A percentile compares a stretch with the other conserved stretches of the same genome.
Conservation (phyloP, 257 asterid species). For the Scutellaria galericulata region DNA sequence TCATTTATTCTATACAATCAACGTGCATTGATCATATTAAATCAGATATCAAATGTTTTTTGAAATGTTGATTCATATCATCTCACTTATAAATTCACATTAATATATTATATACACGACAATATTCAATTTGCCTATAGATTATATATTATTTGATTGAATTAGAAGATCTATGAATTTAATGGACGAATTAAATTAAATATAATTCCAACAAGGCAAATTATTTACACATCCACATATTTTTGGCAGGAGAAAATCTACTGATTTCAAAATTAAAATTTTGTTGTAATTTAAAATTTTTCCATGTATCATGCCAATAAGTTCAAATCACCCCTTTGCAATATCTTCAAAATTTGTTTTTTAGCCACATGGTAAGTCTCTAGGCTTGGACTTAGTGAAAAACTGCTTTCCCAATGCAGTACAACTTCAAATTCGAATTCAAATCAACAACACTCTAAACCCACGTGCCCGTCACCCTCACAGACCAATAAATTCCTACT, state of each 20-base stretch:
- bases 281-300: neutral
- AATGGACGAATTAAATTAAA: neutral
- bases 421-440: constrained; percentile 57
- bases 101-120: neutral
- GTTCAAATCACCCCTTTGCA: constrained; percentile 11
- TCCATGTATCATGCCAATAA: constrained; percentile 6
- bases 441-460: constrained; percentile 40
- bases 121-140: neutral
- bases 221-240: neutral
- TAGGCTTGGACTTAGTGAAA: constrained; percentile 35
- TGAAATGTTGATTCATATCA: too few species aligned
- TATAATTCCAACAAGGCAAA: too few species aligned
- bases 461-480: constrained; percentile 32
- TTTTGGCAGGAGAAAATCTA: neutral
- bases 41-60: too few species aligned
- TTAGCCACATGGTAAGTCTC: constrained; percentile 33
- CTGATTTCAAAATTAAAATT: neutral
- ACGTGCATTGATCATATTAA: too few species aligned
- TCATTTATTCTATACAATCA: too few species aligned
- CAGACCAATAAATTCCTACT: constrained; percentile 24
- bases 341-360: constrained; percentile 24
- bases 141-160: neutral
- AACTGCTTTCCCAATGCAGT: constrained; percentile 47
- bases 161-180: neutral
- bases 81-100: too few species aligned